A percentile compares a stretch with the other conserved stretches of the same genome.
phyloP scores from a whole-genome alignment of 768 basidiomycete species.

The Leccinum disarticulatum region DNA sequence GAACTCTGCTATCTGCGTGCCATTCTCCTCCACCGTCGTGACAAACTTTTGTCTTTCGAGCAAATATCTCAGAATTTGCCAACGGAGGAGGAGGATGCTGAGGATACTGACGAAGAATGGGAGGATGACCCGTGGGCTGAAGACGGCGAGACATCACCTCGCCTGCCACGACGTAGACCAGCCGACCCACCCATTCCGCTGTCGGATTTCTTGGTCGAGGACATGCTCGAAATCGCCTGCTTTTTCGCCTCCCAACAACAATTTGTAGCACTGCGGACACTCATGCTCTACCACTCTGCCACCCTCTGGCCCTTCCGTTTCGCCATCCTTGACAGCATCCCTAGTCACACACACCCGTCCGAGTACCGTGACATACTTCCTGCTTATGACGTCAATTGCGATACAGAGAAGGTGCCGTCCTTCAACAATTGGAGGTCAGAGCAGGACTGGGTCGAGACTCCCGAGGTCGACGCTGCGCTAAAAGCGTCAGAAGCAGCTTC shows the following conservation, averaged over 20 bases:
- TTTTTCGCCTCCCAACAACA: constrained; percentile 63
- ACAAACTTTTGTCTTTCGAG: constrained; percentile 70
- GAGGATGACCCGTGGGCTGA: constrained; percentile 70
- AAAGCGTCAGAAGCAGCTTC: constrained; percentile 24
- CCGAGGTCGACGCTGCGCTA: constrained; percentile 44
- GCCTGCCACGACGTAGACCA: constrained; percentile 19
- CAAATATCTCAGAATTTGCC: constrained; percentile 52
- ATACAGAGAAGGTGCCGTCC: constrained; percentile 40
- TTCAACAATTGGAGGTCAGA: constrained; percentile 49
- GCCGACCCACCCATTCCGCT: constrained; percentile 51
- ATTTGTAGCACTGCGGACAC: constrained; percentile 54
- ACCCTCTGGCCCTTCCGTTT: constrained; percentile 70
- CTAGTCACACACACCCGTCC: constrained; percentile 67
- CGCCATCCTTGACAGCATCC: constrained; percentile 68
- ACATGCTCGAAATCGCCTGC: constrained; percentile 59
- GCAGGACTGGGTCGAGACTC: constrained; percentile 59
- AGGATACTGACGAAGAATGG: constrained; percentile 45
- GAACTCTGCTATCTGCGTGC: constrained; percentile 64
- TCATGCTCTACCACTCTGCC: constrained; percentile 57
- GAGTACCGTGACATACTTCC: constrained; percentile 66
- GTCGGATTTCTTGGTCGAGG: constrained; percentile 58
- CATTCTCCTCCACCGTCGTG: constrained; percentile 65
- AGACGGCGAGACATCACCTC: constrained; percentile 31
- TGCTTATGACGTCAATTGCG: constrained; percentile 47
- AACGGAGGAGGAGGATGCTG: constrained; percentile 23